Evolutionary conservation across 2,329 filamentous ascomycete species (phyloP), one percentile per base, ranked within the genome.

Genomic region (Monosporascus sp.): DNA sequence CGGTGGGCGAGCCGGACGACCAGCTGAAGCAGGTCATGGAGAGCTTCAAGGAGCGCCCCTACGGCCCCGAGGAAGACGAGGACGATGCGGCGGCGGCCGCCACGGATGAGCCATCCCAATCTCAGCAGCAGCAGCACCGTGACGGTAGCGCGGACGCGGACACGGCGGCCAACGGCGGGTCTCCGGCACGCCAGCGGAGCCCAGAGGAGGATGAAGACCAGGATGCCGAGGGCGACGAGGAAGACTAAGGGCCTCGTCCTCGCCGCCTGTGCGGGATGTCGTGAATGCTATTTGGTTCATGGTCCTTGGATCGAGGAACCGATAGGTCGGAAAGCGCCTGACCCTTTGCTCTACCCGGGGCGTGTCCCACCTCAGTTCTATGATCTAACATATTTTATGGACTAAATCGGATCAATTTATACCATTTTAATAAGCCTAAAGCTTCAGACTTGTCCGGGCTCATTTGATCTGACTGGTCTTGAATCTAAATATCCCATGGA

Each of bases 1-100:
- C 72, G 8, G 72, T 86, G 15, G 72, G 77, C 35, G 80, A 84
- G 43, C 81, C 82, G 7, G 74, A 72, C 31, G 80, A 83, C 46
- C 75, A 79, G 15, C 76, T 81, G 64, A 71, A 68, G 45, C 70
- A 71, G n/a, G 72, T 76, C 56, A 78, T 84, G 69, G 73, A 74
- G 53, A 64, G 72, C 50, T 85, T 78, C 70, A 77, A 75, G 63
- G 72, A 74, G 22, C 70, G 81, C 56, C 81, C 81, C 3, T 75
- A 80, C 28, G 78, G 77, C 20, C 69, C 67, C 24, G 72, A 72
- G 43, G 67, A 68, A 26, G 63, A 64, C 6, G 70, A 68, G 24
- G 72, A 72, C 41, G 67, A 67, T 24, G 63, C 63, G 7, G 63
- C 38, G 5, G 18, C 38, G 3, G 38, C 38, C 17, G 38, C 38